Percentiles rank a stretch among this genome's conserved stretches.
Conservation (phyloP, 345 rosid genomes). For the Populus simonii region DNA sequence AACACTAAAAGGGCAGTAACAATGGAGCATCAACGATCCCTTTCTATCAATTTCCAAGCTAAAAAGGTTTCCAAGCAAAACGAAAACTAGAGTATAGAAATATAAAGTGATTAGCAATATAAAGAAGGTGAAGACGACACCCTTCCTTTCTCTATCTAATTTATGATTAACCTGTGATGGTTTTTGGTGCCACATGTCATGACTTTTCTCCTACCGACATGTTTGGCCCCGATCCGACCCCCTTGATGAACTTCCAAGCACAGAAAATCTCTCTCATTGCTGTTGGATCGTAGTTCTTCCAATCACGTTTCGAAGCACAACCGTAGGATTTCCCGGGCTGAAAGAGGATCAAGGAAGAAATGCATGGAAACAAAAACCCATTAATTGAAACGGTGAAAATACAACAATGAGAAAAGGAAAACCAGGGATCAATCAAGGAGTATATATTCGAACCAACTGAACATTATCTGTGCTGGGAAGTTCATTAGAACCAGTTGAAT, state of each 20-base stretch:
- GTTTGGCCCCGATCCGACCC: not conserved
- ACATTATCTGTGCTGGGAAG: too few relatives aligned
- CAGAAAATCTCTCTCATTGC: not conserved
- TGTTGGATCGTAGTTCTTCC: not conserved
- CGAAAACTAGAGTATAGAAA: slow-evolving; percentile 29
- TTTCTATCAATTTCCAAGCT: slow-evolving; percentile 56
- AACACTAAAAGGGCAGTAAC: slow-evolving; percentile 12
- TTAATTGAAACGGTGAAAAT: too few relatives aligned
- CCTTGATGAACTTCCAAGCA: not conserved
- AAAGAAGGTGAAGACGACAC: slow-evolving; percentile 35
- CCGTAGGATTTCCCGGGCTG: not conserved
- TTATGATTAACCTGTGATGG: slow-evolving; percentile 10
- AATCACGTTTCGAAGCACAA: not conserved
- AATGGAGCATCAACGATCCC: slow-evolving; percentile 27
- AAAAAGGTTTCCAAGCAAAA: slow-evolving; percentile 52
- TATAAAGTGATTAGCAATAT: slow-evolving; percentile 34
- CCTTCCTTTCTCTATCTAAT: not conserved
- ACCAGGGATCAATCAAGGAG: too few relatives aligned
- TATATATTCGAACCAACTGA: too few relatives aligned
- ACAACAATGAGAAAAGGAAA: too few relatives aligned
- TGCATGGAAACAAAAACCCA: not conserved
- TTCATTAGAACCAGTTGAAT: not conserved
- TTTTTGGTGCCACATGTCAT: slow-evolving; percentile 18
- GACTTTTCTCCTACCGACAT: slow-evolving; percentile 24
- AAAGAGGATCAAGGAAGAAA: not conserved